Evolutionary conservation across 2,329 filamentous ascomycete genomes (phyloP).

Genomic region (Cadophora gregata): DNA sequence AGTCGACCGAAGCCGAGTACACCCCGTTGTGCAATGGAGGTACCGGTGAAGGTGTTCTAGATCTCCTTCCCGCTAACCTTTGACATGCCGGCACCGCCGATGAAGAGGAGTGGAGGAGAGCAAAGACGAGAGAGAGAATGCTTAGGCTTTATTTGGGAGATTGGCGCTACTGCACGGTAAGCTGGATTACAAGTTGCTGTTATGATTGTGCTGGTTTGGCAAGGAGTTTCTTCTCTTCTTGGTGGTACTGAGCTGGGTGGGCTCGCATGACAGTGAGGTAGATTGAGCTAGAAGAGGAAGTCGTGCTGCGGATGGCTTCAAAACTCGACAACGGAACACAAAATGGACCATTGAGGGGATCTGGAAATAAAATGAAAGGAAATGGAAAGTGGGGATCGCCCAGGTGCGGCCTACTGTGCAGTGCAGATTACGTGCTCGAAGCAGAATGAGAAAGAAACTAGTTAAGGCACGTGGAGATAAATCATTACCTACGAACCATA

Average conservation of each 20-base stretch:
- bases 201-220: not conserved
- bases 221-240: not conserved
- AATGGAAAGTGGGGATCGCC: too few species aligned
- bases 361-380: not conserved
- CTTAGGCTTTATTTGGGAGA: not conserved
- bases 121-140: not conserved
- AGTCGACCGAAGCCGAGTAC: not conserved
- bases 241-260: not conserved
- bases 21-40: slow-evolving; percentile 5
- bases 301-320: not conserved
- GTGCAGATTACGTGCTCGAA: too few species aligned
- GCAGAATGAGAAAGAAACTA: too few species aligned
- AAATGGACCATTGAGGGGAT: not conserved
- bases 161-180: not conserved
- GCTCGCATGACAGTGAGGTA: not conserved
- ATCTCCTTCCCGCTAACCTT: not conserved
- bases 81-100: too few species aligned
- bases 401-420: too few species aligned
- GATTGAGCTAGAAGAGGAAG: not conserved
- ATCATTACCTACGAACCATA: too few species aligned
- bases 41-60: not conserved
- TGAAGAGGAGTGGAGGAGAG: not conserved
- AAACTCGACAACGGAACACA: too few species aligned
- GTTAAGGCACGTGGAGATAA: too few species aligned
- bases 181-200: not conserved